Evolutionary conservation across 1,284 basidiomycete genomes (phyloP).

Genomic region (Ustilago shanxiensis): DNA sequence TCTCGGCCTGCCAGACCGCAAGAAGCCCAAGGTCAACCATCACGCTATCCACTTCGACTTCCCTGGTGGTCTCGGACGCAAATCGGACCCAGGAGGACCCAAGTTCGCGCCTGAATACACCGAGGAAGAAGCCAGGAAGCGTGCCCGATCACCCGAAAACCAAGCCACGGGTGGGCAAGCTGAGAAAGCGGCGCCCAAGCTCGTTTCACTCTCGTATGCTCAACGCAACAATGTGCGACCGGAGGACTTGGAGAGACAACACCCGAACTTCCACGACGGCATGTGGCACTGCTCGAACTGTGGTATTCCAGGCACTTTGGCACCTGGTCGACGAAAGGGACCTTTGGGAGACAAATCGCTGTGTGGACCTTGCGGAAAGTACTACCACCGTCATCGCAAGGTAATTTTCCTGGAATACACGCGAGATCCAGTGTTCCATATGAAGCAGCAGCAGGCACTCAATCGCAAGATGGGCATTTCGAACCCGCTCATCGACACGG

Average conservation of each 20-base stretch:
- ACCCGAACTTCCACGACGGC: constrained; percentile 67
- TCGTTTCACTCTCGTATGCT: constrained; percentile 49
- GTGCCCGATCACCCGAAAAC: constrained; percentile 48
- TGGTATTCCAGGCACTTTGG: constrained; percentile 64
- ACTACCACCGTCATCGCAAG: constrained; percentile 65
- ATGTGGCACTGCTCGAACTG: constrained; percentile 69
- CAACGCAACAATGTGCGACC: constrained; percentile 59
- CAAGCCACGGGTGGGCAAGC: constrained; percentile 45
- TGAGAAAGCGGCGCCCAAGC: constrained; percentile 44
- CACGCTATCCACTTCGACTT: constrained; percentile 64
- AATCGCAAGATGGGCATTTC: constrained; percentile 47
- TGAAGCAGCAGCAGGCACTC: constrained; percentile 51
- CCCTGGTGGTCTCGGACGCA: constrained; percentile 65
- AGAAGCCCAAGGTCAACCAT: constrained; percentile 54
- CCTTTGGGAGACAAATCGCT: constrained; percentile 89
- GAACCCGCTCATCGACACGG: constrained; percentile 45
- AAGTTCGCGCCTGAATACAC: constrained; percentile 51
- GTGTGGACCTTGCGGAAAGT: constrained; percentile 89
- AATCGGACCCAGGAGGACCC: constrained; percentile 51
- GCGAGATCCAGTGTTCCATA: constrained; percentile 60
- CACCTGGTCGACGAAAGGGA: constrained; percentile 75
- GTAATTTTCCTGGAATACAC: constrained; percentile 62
- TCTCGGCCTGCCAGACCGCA: constrained; percentile 48
- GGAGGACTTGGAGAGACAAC: constrained; percentile 65
- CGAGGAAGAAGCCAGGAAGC: constrained; percentile 54